A percentile compares a stretch with the other conserved stretches of the same genome.
Evolutionary conservation across 2,329 filamentous ascomycete species (phyloP).

Genomic region (Teratosphaeria zuluensis): DNA sequence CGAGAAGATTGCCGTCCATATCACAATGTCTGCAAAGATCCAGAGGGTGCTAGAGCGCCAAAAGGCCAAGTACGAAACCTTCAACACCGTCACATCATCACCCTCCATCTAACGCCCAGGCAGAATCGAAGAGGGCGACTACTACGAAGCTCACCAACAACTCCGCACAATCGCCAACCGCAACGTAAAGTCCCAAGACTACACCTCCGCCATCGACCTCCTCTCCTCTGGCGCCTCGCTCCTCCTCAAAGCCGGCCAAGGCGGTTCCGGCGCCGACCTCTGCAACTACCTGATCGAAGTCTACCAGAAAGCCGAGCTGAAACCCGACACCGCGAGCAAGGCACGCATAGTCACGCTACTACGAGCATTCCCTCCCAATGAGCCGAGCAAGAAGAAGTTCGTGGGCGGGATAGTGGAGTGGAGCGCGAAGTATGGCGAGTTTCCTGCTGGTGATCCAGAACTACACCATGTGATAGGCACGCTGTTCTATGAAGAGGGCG

Average conservation of each 20-base stretch:
- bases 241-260: conserved; percentile 83
- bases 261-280: conserved; percentile 83
- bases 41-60: conserved; percentile 65
- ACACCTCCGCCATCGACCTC: conserved; percentile 75
- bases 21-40: conserved; percentile 41
- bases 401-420: conserved; percentile 81
- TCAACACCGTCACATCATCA: not conserved
- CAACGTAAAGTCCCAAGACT: conserved; percentile 83
- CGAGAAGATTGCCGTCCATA: too few species aligned
- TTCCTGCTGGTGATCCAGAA: conserved; percentile 85
- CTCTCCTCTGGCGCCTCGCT: conserved; percentile 75
- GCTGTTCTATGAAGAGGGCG: conserved; percentile 85
- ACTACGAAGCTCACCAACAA: conserved; percentile 98
- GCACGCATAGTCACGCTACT: conserved; percentile 67
- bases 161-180: conserved; percentile 89
- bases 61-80: conserved; percentile 55
- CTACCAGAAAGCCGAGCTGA: conserved; percentile 76
- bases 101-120: conserved; percentile 3
- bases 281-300: conserved; percentile 82
- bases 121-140: conserved; percentile 82
- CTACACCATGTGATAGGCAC: conserved; percentile 85
- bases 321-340: conserved; percentile 64
- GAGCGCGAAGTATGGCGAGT: conserved; percentile 77
- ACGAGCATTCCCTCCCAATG: conserved; percentile 67
- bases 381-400: conserved; percentile 89